These are phyloP conservation scores for Candida insectalens DNA, from an alignment of 805 yeast species.

Conservation along the genomic window DNA sequence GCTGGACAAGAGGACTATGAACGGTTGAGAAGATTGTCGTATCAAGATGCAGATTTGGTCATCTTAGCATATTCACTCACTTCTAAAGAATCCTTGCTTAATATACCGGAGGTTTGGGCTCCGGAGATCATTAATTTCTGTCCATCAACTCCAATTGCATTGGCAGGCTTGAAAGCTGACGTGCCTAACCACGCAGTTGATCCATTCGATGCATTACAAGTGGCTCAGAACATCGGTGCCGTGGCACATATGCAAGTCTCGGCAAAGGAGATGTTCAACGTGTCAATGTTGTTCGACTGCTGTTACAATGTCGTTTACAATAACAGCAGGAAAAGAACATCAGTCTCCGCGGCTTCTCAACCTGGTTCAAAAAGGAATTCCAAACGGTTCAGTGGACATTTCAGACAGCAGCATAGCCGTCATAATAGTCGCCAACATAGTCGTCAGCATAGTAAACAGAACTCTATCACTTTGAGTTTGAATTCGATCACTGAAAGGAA, in stretches of 20 bases:
- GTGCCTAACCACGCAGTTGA: constrained; percentile 28
- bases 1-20: constrained; percentile 94
- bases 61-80: constrained; percentile 71
- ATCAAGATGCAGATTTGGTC: constrained; percentile 73
- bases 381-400: constrained; percentile 10
- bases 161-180: constrained; percentile 82
- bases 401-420: no score
- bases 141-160: constrained; percentile 63
- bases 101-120: constrained; percentile 74
- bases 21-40: constrained; percentile 74
- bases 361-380: constrained; percentile 1
- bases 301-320: constrained; percentile 28
- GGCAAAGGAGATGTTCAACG: constrained; percentile 59
- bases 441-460: constrained; percentile 13
- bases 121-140: constrained; percentile 83
- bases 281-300: constrained; percentile 54
- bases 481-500: constrained; percentile 2
- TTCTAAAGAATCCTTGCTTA: constrained; percentile 51
- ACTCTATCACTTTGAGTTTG: constrained; percentile 4
- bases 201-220: constrained; percentile 15
- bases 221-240: constrained; percentile 46
- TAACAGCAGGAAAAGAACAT: constrained; percentile 6
- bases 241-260: constrained; percentile 71
- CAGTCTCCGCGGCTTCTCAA: constrained; percentile 11
- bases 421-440: no score